phyloP scores from a whole-genome alignment of 768 basidiomycete genomes.

The Daedalea quercina region DNA sequence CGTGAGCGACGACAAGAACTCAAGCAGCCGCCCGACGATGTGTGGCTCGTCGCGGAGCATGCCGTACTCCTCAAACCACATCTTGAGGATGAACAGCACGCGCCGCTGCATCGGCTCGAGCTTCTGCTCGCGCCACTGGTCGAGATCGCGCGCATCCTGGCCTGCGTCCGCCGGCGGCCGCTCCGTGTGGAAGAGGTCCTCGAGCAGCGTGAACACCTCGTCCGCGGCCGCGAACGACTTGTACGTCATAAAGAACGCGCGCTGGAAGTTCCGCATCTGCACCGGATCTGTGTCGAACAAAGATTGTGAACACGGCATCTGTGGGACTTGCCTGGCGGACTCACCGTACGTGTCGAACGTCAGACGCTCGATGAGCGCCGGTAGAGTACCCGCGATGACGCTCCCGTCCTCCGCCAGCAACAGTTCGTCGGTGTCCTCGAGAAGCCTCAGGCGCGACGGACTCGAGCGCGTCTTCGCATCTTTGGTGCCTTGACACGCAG shows the following conservation, averaged over 20 bases:
- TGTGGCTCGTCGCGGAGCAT: conserved; percentile 61
- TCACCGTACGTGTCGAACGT: conserved; percentile 55
- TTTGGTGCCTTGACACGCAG: conserved; percentile 46
- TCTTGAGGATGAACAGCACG: conserved; percentile 45
- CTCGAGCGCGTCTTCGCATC: conserved; percentile 17
- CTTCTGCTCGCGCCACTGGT: conserved; percentile 61
- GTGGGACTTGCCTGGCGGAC: too few relatives aligned
- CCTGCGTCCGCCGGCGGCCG: conserved; percentile 13
- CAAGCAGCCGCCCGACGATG: conserved; percentile 47
- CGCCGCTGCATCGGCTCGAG: conserved; percentile 58
- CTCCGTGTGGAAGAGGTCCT: conserved; percentile 33
- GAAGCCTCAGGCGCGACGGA: conserved; percentile 59
- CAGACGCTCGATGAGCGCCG: conserved; percentile 66
- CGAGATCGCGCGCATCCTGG: conserved; percentile 32
- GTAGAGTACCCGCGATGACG: conserved; percentile 62
- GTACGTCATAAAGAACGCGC: conserved; percentile 80
- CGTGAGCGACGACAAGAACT: conserved; percentile 40
- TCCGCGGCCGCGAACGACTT: conserved; percentile 70
- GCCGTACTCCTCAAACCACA: conserved; percentile 58
- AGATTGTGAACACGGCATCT: too few relatives aligned
- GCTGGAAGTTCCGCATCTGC: conserved; percentile 31
- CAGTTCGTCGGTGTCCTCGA: conserved; percentile 51
- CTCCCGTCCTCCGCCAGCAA: conserved; percentile 57
- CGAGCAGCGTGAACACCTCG: conserved; percentile 60
- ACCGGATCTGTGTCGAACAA: conserved; percentile 5